A percentile compares a stretch with the other conserved stretches of the same genome.
Evolutionary conservation across 1,284 basidiomycete genomes (phyloP).

Genomic region (Leccinum angustisporum): DNA sequence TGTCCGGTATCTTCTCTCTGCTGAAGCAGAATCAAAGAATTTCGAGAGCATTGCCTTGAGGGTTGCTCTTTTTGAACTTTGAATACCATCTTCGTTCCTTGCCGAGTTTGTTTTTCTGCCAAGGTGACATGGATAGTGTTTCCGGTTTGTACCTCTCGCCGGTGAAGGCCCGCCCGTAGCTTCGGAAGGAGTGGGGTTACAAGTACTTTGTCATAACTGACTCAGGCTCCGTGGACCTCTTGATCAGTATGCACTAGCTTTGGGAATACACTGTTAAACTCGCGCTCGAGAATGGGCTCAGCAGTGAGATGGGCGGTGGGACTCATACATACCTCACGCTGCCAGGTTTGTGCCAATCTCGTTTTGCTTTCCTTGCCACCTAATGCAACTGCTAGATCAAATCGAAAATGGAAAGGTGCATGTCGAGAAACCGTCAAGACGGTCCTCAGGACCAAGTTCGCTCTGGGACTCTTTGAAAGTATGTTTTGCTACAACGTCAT

Average conservation of each 20-base stretch:
- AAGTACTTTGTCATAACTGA: constrained; percentile 51
- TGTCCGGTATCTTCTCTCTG: too few species aligned
- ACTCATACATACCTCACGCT: constrained; percentile 64
- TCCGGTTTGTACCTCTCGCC: too few species aligned
- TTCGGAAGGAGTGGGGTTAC: constrained; percentile 63
- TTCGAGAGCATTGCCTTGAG: too few species aligned
- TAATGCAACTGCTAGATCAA: constrained; percentile 18
- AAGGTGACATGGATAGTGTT: too few species aligned
- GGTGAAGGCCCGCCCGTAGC: too few species aligned
- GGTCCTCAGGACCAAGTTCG: constrained; percentile 40
- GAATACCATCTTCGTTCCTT: too few species aligned
- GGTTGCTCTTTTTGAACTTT: too few species aligned
- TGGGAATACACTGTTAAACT: constrained; percentile 66
- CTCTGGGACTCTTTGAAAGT: constrained; percentile 69
- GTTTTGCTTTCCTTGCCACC: not conserved
- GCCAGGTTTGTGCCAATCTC: constrained; percentile 40
- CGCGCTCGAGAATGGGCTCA: constrained; percentile 23
- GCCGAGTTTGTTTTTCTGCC: too few species aligned
- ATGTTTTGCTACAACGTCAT: constrained; percentile 10
- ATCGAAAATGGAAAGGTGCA: constrained; percentile 15
- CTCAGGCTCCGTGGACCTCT: constrained; percentile 55
- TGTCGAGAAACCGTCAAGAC: constrained; percentile 36
- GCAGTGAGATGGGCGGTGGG: constrained; percentile 52
- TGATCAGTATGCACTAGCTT: constrained; percentile 52
- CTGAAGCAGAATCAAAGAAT: too few species aligned